Base-by-base conservation (phyloP, 176 grass and related monocot species). In the Secale cereale region DNA sequence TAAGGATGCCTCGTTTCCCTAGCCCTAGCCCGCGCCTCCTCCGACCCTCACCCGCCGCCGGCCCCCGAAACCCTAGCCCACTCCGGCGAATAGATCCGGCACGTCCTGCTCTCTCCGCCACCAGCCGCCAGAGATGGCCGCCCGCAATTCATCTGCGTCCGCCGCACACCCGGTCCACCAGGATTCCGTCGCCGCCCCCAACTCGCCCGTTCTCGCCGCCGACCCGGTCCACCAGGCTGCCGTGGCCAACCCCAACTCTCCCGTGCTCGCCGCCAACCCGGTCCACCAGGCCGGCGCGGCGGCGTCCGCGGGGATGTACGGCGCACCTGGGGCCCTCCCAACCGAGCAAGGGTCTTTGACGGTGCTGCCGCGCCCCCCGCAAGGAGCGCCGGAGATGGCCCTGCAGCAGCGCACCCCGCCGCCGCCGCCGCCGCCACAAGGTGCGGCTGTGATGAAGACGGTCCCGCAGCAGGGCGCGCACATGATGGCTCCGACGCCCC, bases 11-110 rank as follows among this genome's bases (percentile, higher is more conserved):
- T 12, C 16, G 15, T 8, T 19, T 25, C 30, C n/a, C 40, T 63
- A 31, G 56, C 66, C 57, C 14, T 15, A n/a, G n/a, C 41, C 30
- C 27, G 16, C 30, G 7, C 31, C 78, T 17, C 59, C 59, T 2
- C 59, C 25, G n/a, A 27, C 11, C 59, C 25, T 2, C 59, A 62
- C 7, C 19, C 20, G 25, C 59, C 59, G 70, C 85, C 81, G 74
- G 56, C 30, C 59, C 57, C 29, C 68, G 19, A 65, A 81, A 81
- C 85, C 85, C 85, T 87, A 87, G 43, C 70, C 69, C n/a, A 13
- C 70, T 15, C 85, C 59, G 68, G 54, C 68, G 77, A 3, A 39
- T 19, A 62, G 52, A 79, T 46, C 25, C 41, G 41, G 41, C 41
- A 45, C 41, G 12, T 45, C 12, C 41, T 45, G 12, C 41, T 45